A percentile compares a stretch with the other conserved stretches of the same genome.
phyloP scores from a whole-genome alignment of 1,139 yeast species.

The Kurtzmaniella quercitrusa region DNA sequence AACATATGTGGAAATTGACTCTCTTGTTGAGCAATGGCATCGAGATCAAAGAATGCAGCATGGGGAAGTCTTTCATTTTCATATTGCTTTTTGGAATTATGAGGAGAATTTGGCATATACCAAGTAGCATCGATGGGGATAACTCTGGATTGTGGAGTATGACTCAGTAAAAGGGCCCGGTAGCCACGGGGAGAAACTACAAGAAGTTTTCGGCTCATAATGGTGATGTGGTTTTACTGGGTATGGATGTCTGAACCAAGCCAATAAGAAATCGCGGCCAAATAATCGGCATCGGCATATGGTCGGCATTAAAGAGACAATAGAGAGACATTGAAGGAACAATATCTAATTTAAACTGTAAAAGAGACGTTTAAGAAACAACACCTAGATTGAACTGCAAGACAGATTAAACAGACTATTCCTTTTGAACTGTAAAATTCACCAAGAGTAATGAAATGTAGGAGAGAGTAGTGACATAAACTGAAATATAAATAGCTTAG shows the following conservation, averaged over 20 bases:
- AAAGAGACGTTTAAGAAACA: too few species aligned
- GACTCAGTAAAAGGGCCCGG: conserved; percentile 15
- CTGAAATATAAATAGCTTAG: too few species aligned
- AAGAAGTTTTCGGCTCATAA: conserved; percentile 3
- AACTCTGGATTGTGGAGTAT: conserved; percentile 28
- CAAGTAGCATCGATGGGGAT: conserved; percentile 86
- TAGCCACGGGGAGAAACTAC: conserved; percentile 19
- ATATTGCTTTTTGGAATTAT: conserved; percentile 56
- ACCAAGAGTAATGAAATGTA: too few species aligned
- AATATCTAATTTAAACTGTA: too few species aligned
- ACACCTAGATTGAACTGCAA: too few species aligned
- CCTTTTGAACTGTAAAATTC: too few species aligned
- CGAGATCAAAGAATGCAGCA: conserved; percentile 79
- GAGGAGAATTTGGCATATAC: conserved; percentile 77
- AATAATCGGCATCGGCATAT: neutral
- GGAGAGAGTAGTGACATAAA: too few species aligned
- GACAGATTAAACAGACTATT: too few species aligned
- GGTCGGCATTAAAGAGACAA: too few species aligned
- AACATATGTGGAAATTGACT: conserved; percentile 87
- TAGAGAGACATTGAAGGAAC: too few species aligned
- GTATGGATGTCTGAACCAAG: neutral
- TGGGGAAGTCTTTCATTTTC: conserved; percentile 56
- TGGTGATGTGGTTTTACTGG: neutral
- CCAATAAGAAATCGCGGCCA: neutral
- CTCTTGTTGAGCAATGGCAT: conserved; percentile 51